Evolutionary conservation across 208 protist genomes (phyloP).

Genomic region (Leishmania lainsoni): DNA sequence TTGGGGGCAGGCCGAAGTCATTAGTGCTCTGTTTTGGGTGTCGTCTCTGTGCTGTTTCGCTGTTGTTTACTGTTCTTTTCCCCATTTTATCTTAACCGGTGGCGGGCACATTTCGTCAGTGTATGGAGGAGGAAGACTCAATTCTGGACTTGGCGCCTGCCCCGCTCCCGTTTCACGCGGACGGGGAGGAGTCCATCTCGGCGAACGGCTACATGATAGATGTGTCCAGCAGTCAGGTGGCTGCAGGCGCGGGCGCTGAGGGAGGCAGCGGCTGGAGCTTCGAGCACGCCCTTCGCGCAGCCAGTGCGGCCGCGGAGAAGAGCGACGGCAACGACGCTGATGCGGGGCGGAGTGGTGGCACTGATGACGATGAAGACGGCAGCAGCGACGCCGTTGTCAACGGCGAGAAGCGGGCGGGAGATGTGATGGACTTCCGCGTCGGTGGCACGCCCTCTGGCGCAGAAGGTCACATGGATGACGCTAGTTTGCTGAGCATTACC

Average conservation of each 20-base stretch:
- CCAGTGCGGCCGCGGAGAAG: slow-evolving; percentile 1
- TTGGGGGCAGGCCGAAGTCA: background rate
- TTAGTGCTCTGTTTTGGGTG: background rate
- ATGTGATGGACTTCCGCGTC: slow-evolving; percentile 16
- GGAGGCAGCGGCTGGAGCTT: slow-evolving; percentile 28
- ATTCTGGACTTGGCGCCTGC: slow-evolving; percentile 27
- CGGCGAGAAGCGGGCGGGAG: background rate
- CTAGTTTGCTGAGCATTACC: slow-evolving; percentile 39
- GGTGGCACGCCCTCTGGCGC: slow-evolving; percentile 1
- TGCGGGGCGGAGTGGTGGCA: background rate
- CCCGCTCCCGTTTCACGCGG: slow-evolving; percentile 8
- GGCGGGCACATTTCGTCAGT: background rate
- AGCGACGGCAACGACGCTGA: background rate
- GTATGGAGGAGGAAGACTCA: slow-evolving; percentile 47
- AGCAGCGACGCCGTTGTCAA: background rate
- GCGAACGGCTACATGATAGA: background rate
- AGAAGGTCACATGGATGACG: slow-evolving; percentile 31
- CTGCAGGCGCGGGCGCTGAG: background rate
- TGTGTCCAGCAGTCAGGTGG: background rate
- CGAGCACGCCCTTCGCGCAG: slow-evolving; percentile 24
- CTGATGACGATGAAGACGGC: background rate
- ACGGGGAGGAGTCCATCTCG: slow-evolving; percentile 3
- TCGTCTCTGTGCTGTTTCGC: background rate
- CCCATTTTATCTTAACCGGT: background rate
- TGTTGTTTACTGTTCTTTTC: background rate